Evolutionary conservation across 1,139 yeast species (phyloP), one percentile per base, ranked within the genome.

Genomic region (Suhomyces bribrorum): DNA sequence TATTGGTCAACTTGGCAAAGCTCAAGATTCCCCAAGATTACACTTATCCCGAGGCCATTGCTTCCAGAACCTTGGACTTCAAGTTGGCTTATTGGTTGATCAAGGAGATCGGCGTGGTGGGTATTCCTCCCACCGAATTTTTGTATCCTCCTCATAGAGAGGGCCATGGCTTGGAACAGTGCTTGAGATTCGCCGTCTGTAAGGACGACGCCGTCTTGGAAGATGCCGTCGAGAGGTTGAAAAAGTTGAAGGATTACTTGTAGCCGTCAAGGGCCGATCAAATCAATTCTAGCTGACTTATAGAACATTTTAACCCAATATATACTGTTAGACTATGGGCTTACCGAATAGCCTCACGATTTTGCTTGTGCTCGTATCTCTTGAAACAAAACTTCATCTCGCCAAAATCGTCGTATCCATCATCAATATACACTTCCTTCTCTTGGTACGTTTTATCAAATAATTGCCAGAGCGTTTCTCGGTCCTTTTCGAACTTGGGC

Each of bases 111-210:
- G 98, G 98, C 5, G 95, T 92, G 31, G 97, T 92, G 16, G 86
- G 95, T 5, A 90, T 92, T 49, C 98, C 98, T 9, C 97, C 97
- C 22, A 85, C 96, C 5, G 98, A 90, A 61, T 92, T 92, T 57
- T 81, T 87, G 56, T 76, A 79, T 31, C 63, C 65, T 5, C 54
- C 53, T 8, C 74, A 78, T 32, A 82, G 86, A 59, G 77, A 79
- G 44, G 90, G 86, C 23, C 73, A 78, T 43, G 79, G 83, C 13
- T 89, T 92, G 37, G 96, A 89, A 57, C 84, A 86, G 51, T 80
- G 89, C 59, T 70, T 92, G 46, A 80, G 98, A 59, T 90, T 92
- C 62, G 97, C 98, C 12, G 95, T 92, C 13, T 92, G 98, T 72
- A 92, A 92, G 66, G 96, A 86, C 53, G 95, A 92, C 57, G 70